phyloP scores from a whole-genome alignment of 306 rosid species.

The Dryas drummondii region DNA sequence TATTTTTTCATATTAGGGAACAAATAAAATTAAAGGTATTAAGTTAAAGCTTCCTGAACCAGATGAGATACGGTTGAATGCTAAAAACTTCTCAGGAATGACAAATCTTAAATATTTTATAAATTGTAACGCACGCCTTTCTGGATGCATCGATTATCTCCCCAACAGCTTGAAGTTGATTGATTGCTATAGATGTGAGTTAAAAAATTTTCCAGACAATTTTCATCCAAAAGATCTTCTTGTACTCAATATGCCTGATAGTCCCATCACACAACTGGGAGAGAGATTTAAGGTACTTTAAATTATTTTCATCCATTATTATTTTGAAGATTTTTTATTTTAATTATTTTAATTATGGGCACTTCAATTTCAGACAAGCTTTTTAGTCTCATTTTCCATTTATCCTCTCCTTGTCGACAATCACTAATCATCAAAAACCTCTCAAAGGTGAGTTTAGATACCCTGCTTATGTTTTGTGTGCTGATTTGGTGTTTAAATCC shows the following conservation, averaged over 20 bases:
- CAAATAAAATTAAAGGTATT: not conserved
- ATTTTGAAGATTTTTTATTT: not conserved
- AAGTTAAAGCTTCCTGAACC: not conserved
- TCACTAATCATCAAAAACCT: no score
- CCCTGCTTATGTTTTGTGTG: no score
- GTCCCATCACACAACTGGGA: constrained; percentile 25
- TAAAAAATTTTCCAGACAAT: no score
- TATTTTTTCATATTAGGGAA: not conserved
- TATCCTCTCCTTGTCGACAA: no score
- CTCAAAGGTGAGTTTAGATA: no score
- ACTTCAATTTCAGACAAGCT: no score
- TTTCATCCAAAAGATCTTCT: constrained; percentile 36
- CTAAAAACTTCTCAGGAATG: constrained; percentile 25
- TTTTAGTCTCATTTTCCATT: no score
- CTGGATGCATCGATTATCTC: constrained; percentile 17
- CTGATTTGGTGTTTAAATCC: no score
- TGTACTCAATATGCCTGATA: constrained; percentile 29
- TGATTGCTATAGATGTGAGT: not conserved
- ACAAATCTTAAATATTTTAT: constrained; percentile 26
- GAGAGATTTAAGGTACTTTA: constrained; percentile 19
- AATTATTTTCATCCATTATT: not conserved
- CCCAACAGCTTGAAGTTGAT: constrained; percentile 34
- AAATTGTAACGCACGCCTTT: constrained; percentile 26
- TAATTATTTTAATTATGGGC: not conserved
- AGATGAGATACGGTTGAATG: constrained; percentile 18